Percentiles rank a stretch among this genome's conserved stretches.
These are phyloP conservation scores for Scytalidium sp. DNA, from an alignment of 2,329 filamentous ascomycete species.

Conservation along the genomic window DNA sequence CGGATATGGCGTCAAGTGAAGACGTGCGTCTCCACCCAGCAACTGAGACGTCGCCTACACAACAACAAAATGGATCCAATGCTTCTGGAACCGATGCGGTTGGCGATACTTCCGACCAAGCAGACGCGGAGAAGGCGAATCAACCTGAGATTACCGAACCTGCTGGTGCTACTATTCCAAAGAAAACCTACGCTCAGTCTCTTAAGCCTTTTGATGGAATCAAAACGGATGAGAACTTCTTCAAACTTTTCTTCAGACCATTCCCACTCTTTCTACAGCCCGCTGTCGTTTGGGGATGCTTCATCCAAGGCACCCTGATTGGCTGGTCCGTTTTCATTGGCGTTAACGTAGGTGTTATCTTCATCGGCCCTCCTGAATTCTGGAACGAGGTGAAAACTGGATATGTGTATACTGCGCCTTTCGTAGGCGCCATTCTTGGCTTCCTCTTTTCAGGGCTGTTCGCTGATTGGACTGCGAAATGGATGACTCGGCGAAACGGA, in stretches of 20 bases:
- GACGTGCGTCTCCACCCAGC: constrained; percentile 7
- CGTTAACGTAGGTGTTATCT: constrained; percentile 77
- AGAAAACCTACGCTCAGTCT: constrained; percentile 54
- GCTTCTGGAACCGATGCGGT: neutral
- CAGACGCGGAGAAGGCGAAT: neutral
- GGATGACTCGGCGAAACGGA: constrained; percentile 69
- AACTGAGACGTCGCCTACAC: neutral
- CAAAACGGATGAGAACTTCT: constrained; percentile 74
- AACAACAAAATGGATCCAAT: neutral
- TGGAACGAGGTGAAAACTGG: constrained; percentile 80
- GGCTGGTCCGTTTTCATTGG: constrained; percentile 95
- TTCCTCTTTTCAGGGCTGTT: constrained; percentile 73
- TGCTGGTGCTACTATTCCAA: constrained; percentile 30
- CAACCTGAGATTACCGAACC: constrained; percentile 1
- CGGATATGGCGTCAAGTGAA: constrained; percentile 49
- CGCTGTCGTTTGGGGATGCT: constrained; percentile 73
- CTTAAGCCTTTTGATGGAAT: constrained; percentile 75
- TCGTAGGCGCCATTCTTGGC: constrained; percentile 77
- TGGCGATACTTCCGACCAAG: constrained; percentile 3
- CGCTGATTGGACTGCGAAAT: constrained; percentile 68
- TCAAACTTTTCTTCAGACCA: constrained; percentile 64
- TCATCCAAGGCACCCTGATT: constrained; percentile 87
- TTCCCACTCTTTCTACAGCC: constrained; percentile 83
- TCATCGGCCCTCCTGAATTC: constrained; percentile 76
- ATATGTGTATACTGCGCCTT: constrained; percentile 84